Evolutionary conservation across 257 asterid species (phyloP), one percentile per base, ranked within the genome.

Genomic region (Primulina huaijiensis): DNA sequence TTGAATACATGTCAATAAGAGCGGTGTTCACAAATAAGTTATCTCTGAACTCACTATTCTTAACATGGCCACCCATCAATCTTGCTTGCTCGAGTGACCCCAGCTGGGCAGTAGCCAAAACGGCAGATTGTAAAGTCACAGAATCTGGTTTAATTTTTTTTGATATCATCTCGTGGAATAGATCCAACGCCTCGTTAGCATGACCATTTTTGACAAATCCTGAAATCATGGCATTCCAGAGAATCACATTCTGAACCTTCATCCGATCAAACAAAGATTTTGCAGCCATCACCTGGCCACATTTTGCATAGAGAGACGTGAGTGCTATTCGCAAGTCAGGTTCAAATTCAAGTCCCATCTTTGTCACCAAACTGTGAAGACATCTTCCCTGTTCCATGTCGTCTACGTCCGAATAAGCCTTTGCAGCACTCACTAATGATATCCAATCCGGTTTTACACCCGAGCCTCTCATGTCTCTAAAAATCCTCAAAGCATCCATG

Each of bases 201-300:
- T 61, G 72, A 3, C 89, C 93, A 29, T 72, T 83, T 80, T 89
- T 89, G 14, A 89, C 90, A 46, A 79, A 86, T 16, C 93, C 96
- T 0, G 93, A 85, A 38, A 89, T 87, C 87, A 89, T 80, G 64
- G 85, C 82, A 71, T 85, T 89, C 89, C 89, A 85, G 35, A 85
- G 82, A 72, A 87, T 76, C 50, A 85, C 86, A 60, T 80, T 70
- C 1, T 52, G 50, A 3, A 46, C 35, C 23, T 72, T 62, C 74
- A 76, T 68, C 56, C 73, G 79, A 60, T 85, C 82, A 35, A 89
- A 85, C 71, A 89, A 38, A 1, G 70, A 60, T 64, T 74, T 89
- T 25, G 92, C 90, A 56, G 73, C 72, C 76, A 59, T 56, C 37
- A 79, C 74, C 59, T 78, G 74, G 30, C 96, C 90, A 67, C 85